Conservation (phyloP, 176 grass and related monocot species). For the Oryza officinalis region DNA sequence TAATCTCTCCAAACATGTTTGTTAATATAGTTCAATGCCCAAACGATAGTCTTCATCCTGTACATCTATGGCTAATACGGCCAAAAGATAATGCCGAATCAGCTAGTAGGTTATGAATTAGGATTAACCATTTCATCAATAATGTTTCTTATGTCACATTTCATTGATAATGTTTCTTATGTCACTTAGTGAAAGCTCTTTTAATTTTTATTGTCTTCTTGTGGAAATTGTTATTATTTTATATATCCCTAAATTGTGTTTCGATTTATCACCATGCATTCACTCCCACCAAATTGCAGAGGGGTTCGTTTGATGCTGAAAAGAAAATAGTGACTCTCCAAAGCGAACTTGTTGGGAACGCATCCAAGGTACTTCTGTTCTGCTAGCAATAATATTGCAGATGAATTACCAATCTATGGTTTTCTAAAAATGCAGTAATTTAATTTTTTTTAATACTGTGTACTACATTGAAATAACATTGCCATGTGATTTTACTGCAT, state of each 20-base stretch:
- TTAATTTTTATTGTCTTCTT: background rate
- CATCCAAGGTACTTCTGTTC: slow-evolving; percentile 65
- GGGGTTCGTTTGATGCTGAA: slow-evolving; percentile 70
- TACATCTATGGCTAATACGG: background rate
- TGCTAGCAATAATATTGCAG: background rate
- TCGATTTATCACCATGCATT: background rate
- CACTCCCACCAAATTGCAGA: slow-evolving; percentile 56
- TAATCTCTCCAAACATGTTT: background rate
- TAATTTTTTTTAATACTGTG: background rate
- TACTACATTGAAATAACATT: background rate
- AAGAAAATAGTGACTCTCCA: slow-evolving; percentile 62
- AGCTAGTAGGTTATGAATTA: background rate
- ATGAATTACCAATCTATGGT: background rate
- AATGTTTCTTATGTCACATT: too few relatives aligned
- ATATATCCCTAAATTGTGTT: background rate
- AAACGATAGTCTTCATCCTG: background rate
- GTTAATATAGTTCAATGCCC: background rate
- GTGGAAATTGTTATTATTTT: background rate
- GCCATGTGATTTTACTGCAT: background rate
- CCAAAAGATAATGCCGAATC: background rate
- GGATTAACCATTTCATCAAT: background rate
- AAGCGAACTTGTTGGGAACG: slow-evolving; percentile 84
- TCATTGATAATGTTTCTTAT: background rate
- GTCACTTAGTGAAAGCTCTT: background rate
- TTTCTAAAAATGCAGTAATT: background rate